Percentiles rank a stretch among this genome's conserved stretches.
Evolutionary conservation across 2,329 filamentous ascomycete genomes (phyloP).

Genomic region (Sarocladium brachiariae): DNA sequence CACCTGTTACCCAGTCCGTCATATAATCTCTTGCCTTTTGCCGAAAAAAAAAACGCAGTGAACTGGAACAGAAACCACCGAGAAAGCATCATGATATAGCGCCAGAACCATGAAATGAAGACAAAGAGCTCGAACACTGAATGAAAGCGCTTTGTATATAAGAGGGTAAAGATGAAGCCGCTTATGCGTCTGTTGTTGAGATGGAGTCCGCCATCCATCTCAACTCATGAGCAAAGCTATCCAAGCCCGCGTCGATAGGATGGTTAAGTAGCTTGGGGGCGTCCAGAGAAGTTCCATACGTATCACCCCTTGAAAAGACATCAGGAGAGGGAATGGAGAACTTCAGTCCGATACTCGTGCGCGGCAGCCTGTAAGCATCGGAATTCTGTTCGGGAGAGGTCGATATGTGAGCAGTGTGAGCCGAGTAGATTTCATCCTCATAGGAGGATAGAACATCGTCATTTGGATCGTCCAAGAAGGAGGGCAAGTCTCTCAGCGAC

Average conservation of each 20-base stretch:
- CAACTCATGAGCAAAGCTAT: conserved; percentile 38
- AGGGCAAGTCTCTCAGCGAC: conserved; percentile 33
- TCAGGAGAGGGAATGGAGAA: conserved; percentile 4
- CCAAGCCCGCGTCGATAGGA: conserved; percentile 30
- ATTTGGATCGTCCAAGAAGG: conserved; percentile 37
- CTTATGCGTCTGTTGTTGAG: conserved; percentile 20
- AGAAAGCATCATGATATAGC: background rate
- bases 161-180: background rate
- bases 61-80: background rate
- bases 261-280: conserved; percentile 24
- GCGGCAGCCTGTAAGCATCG: conserved; percentile 7
- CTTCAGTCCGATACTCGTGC: background rate
- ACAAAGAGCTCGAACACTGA: background rate
- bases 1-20: background rate
- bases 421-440: conserved; percentile 24
- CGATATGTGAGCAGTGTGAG: conserved; percentile 1
- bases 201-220: conserved; percentile 47
- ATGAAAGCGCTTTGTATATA: too few relatives aligned
- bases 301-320: background rate
- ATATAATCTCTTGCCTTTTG: background rate
- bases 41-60: background rate
- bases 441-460: conserved; percentile 32
- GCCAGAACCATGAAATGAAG: background rate
- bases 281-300: conserved; percentile 11
- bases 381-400: conserved; percentile 2